Conservation (phyloP, 2,329 filamentous ascomycete species). For the Spiromastix sp. region DNA sequence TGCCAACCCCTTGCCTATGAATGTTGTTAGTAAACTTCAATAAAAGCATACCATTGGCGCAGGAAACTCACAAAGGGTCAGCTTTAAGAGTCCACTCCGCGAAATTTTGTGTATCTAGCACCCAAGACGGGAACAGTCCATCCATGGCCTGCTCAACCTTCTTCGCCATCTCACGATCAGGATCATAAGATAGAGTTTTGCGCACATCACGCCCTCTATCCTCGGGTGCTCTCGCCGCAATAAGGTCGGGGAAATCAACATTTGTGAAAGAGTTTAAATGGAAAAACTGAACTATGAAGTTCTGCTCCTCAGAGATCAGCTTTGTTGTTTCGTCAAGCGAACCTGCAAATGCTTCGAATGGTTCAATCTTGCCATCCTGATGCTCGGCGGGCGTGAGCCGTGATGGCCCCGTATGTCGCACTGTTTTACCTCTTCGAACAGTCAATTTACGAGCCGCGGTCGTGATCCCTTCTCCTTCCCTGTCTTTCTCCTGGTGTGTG, state of each 20-base stretch:
- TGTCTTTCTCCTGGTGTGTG: constrained; percentile 79
- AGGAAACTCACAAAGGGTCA: constrained; percentile 63
- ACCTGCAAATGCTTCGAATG: constrained; percentile 71
- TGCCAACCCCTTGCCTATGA: constrained; percentile 72
- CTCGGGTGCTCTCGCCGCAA: constrained; percentile 55
- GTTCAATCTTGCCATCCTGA: constrained; percentile 56
- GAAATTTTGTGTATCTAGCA: constrained; percentile 64
- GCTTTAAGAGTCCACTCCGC: constrained; percentile 73
- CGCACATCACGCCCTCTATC: constrained; percentile 63
- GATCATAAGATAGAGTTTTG: constrained; percentile 69
- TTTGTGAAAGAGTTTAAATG: constrained; percentile 79
- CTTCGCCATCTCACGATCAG: constrained; percentile 76
- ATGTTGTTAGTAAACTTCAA: constrained; percentile 18
- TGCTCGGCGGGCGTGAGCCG: constrained; percentile 43
- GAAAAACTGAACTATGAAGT: constrained; percentile 95
- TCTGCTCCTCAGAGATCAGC: constrained; percentile 85
- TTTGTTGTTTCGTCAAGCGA: constrained; percentile 73
- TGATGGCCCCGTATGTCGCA: constrained; percentile 34
- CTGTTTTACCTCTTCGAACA: constrained; percentile 84
- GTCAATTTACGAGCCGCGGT: constrained; percentile 79
- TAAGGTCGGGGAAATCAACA: constrained; percentile 72
- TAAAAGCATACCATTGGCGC: constrained; percentile 1
- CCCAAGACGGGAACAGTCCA: constrained; percentile 73
- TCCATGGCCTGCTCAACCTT: constrained; percentile 82
- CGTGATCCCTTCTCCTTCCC: constrained; percentile 52